A percentile compares a stretch with the other conserved stretches of the same genome.
phyloP scores from a whole-genome alignment of 192 early-diverging fungal genomes.

The Pecoramyces ruminantium region DNA sequence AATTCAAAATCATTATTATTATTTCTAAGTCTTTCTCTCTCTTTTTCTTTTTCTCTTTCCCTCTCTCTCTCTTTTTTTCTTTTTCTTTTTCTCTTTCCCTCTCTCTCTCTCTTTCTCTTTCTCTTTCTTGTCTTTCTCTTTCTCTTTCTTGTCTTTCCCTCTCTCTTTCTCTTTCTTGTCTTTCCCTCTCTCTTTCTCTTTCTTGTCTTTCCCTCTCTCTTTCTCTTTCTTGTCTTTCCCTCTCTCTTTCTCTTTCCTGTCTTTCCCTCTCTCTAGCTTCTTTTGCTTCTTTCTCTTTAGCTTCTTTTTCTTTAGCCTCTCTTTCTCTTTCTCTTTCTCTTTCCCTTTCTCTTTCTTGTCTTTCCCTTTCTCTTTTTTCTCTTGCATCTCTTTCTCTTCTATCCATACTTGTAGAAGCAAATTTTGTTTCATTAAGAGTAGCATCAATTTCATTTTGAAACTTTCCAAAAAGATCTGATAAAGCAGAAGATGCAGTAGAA shows the following conservation, averaged over 20 bases:
- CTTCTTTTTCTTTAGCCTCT: background rate
- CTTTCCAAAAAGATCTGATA: background rate
- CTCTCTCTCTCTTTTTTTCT: background rate
- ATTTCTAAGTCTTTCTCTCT: background rate
- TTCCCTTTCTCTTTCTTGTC: background rate
- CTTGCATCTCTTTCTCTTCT: background rate
- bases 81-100: background rate
- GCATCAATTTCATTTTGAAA: background rate
- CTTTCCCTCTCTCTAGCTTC: background rate
- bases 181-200: background rate
- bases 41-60: background rate
- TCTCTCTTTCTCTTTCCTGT: background rate
- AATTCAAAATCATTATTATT: background rate
- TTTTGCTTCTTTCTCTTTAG: background rate
- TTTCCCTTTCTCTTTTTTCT: background rate
- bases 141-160: background rate
- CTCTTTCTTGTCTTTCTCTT: background rate
- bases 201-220: background rate
- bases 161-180: background rate
- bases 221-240: background rate
- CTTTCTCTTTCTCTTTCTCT: background rate
- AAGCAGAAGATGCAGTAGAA: background rate
- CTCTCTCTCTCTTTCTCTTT: background rate
- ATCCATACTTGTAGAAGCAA: background rate
- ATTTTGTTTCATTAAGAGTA: background rate